Base-by-base conservation (phyloP, 768 basidiomycete genomes). In the Tephrocybe sp. region DNA sequence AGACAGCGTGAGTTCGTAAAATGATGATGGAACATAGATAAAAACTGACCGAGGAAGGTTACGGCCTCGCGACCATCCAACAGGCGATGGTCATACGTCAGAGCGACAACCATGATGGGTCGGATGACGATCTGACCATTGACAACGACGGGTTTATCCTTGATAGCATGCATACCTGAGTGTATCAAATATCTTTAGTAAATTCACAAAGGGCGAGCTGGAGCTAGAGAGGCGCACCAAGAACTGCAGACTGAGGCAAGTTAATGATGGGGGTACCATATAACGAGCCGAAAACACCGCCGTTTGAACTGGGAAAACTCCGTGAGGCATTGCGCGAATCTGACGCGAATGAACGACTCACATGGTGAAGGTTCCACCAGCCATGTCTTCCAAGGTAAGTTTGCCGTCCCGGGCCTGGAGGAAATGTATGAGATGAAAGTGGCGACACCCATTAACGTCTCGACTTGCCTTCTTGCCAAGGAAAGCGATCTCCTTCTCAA, bases 251-350 rank as follows among this genome's bases (percentile, higher is more conserved):
- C 67, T 98, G 96, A 4, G 95, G 96, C 37, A 95, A 75, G 77
- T 98, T 98, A 73, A 98, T 96, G 64, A 99, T 99, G 30, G 96
- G 96, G n/a, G 96, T 99, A 32, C 96, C 96, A 62, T 87, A 97
- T 41, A 99, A 74, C 41, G 92, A 96, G 36, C 96, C 96, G 63
- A 99, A 99, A 65, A 99, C 96, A 60, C 96, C 96, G 37, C 96
- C 97, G 64, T 99, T 99, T 32, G 97, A 98, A 69, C 93, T 96
- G 54, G 15, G 16, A 32, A 36, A 22, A 25, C 13, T n/a, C 24
- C 5, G 19, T 56, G 13, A 60, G 12, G 37, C 21, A 47, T 26
- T n/a, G n/a, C 19, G 36, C 22, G 8, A 8, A 47, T 27, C 27
- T 5, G 37, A 36, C 19, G 51, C 12, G 0, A 26, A 18, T n/a